phyloP scores from a whole-genome alignment of 2,329 filamentous ascomycete species.

The Penicillium frequentans region DNA sequence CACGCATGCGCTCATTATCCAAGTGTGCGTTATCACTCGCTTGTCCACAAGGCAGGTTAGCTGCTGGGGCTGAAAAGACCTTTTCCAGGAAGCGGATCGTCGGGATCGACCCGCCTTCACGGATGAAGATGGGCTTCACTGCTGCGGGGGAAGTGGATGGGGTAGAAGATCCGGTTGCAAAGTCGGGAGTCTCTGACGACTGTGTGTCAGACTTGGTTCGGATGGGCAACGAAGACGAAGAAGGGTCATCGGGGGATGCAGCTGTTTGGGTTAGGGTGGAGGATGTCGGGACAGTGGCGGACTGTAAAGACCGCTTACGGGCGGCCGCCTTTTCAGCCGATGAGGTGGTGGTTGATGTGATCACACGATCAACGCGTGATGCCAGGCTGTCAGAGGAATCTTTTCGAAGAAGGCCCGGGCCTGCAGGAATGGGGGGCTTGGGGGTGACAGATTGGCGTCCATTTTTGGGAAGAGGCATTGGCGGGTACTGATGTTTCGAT shows the following conservation, averaged over 20 bases:
- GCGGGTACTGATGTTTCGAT: constrained; percentile 36
- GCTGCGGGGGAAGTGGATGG: neutral
- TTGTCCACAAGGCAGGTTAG: constrained; percentile 90
- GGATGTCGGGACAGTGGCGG: constrained; percentile 36
- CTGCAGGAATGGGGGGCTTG: constrained; percentile 15
- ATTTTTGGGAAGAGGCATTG: constrained; percentile 20
- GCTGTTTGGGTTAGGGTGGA: constrained; percentile 39
- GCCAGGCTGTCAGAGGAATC: constrained; percentile 42
- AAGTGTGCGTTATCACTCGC: constrained; percentile 92
- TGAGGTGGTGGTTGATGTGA: constrained; percentile 39
- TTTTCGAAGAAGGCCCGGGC: constrained; percentile 28
- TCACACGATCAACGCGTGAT: constrained; percentile 40
- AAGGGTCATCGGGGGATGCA: constrained; percentile 9
- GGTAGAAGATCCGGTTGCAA: constrained; percentile 1
- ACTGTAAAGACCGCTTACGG: constrained; percentile 26
- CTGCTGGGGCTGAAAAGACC: constrained; percentile 86
- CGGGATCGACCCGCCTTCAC: constrained; percentile 93
- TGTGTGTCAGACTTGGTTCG: constrained; percentile 9
- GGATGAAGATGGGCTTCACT: constrained; percentile 75
- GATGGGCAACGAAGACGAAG: constrained; percentile 4
- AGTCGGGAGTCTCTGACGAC: neutral
- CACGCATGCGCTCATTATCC: constrained; percentile 87
- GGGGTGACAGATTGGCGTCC: constrained; percentile 9
- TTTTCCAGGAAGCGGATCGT: constrained; percentile 93
- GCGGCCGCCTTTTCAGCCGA: constrained; percentile 29